Evolutionary conservation across 1,284 basidiomycete species (phyloP), one percentile per base, ranked within the genome.

Genomic region (Golubevia pallescens): DNA sequence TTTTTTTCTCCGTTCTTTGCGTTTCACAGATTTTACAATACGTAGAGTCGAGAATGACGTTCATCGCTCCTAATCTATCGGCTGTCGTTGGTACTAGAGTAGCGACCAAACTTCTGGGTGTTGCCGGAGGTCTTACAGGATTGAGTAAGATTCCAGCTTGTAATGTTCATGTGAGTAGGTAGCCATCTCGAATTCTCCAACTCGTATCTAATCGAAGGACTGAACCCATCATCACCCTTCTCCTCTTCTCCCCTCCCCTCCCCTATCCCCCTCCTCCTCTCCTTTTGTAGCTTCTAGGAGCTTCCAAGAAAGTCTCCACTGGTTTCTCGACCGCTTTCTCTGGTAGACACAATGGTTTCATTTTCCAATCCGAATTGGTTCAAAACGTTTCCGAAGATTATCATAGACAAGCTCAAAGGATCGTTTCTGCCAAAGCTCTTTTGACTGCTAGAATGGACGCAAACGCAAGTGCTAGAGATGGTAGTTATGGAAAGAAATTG

Each of bases 61-160:
- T 79, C 5, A 73, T 85, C 16, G 82, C 82, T 21, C 82, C 82
- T 4, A 85, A 85, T 54, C 70, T 85, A 5, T 83, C 80, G 2
- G 76, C 79, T 3, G 71, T 85, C 6, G 78, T 85, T 14, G 80
- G 81, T n/a, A 80, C 80, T 4, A 63, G 78, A 3, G 77, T 77
- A 3, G 82, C 81, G 1, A 80, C 82, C 7, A 84, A 82, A 62
- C 70, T 85, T 3, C 71, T 85, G 13, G 82, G 81, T 55, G 76
- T 74, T 3, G 78, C 82, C 0, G 82, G 82, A 2, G 82, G 82
- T 0, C 62, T 85, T 7, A 78, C 78, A 16, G 74, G 70, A 2
- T 68, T 85, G 3, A 70, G 70, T 67, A 85, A 84, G 65, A 85
- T 84, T 52, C 82, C 82, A 1, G 75, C 82, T 3, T 81, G 80